phyloP scores from a whole-genome alignment of 164 flowering plant genomes.

The Tetrastigma voinierianum region DNA sequence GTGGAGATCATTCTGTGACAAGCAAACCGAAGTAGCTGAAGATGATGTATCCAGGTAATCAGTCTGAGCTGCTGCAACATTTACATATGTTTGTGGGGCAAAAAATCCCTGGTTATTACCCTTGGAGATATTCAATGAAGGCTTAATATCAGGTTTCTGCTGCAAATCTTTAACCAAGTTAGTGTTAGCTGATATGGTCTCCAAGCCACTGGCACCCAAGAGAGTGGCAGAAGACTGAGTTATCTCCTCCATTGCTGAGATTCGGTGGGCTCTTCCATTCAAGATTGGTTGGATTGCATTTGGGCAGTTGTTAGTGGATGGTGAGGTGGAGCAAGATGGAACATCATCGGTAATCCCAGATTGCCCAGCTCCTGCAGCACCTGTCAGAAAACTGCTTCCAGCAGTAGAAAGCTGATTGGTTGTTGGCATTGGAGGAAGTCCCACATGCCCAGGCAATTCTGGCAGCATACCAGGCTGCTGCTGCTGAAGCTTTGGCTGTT shows the following conservation, averaged over 20 bases:
- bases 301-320: constrained; percentile 68
- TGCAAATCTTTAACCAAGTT: constrained; percentile 53
- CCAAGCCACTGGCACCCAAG: constrained; percentile 51
- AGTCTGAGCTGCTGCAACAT: constrained; percentile 44
- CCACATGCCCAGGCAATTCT: constrained; percentile 50
- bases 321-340: constrained; percentile 91
- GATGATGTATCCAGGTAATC: constrained; percentile 89
- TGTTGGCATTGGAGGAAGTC: constrained; percentile 30
- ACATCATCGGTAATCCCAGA: constrained; percentile 69
- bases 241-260: constrained; percentile 38
- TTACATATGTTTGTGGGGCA: constrained; percentile 46
- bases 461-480: constrained; percentile 48
- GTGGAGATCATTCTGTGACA: constrained; percentile 68
- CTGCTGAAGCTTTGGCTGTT: constrained; percentile 51
- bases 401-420: constrained; percentile 45
- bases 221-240: constrained; percentile 57
- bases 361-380: constrained; percentile 48
- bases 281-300: constrained; percentile 38
- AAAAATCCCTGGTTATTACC: constrained; percentile 47
- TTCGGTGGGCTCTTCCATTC: constrained; percentile 34
- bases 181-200: constrained; percentile 37
- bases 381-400: constrained; percentile 38
- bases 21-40: constrained; percentile 80
- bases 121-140: constrained; percentile 57
- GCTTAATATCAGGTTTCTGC: constrained; percentile 54